These are phyloP conservation scores for Arthrinium puccinioides DNA, from an alignment of 2,329 filamentous ascomycete genomes.

Conservation along the genomic window DNA sequence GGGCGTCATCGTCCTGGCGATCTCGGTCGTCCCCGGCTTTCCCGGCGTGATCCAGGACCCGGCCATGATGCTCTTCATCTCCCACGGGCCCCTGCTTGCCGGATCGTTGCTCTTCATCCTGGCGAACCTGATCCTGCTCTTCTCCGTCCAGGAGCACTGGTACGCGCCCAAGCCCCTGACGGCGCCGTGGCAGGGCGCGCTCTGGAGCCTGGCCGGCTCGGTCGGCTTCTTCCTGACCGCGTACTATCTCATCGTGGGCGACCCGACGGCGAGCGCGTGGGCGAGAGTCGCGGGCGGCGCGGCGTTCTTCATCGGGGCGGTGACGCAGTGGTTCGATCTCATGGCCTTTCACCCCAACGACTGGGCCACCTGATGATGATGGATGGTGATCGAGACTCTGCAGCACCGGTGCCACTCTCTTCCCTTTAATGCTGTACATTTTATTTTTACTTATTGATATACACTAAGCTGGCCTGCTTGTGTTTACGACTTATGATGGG, in stretches of 20 bases:
- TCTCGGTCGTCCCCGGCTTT: slow-evolving; percentile 4
- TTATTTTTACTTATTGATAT: too few species aligned
- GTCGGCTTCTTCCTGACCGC: slow-evolving; percentile 9
- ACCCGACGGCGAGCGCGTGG: slow-evolving; percentile 1
- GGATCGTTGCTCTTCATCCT: slow-evolving; percentile 9
- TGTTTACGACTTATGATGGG: too few species aligned
- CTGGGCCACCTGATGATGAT: too few species aligned
- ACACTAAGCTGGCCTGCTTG: too few species aligned
- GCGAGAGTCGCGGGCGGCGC: slow-evolving; percentile 6
- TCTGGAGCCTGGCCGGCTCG: slow-evolving; percentile 10
- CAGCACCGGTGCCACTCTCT: too few species aligned
- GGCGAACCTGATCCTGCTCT: slow-evolving; percentile 7
- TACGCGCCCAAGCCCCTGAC: slow-evolving; percentile 8
- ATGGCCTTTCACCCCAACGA: slow-evolving; percentile 13
- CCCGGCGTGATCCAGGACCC: slow-evolving; percentile 4
- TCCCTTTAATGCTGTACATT: too few species aligned
- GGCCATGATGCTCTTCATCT: slow-evolving; percentile 1
- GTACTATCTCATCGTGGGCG: slow-evolving; percentile 4
- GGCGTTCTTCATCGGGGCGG: slow-evolving; percentile 10
- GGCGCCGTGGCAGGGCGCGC: slow-evolving; percentile 8
- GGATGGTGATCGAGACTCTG: too few species aligned
- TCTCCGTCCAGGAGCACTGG: slow-evolving; percentile 8
- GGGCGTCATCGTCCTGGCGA: slow-evolving; percentile 3
- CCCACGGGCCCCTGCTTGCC: slow-evolving; percentile 5
- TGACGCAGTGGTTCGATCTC: slow-evolving; percentile 12